These are phyloP conservation scores for Dactylellina haptotyla DNA, from an alignment of 2,329 filamentous ascomycete genomes.

Conservation along the genomic window DNA sequence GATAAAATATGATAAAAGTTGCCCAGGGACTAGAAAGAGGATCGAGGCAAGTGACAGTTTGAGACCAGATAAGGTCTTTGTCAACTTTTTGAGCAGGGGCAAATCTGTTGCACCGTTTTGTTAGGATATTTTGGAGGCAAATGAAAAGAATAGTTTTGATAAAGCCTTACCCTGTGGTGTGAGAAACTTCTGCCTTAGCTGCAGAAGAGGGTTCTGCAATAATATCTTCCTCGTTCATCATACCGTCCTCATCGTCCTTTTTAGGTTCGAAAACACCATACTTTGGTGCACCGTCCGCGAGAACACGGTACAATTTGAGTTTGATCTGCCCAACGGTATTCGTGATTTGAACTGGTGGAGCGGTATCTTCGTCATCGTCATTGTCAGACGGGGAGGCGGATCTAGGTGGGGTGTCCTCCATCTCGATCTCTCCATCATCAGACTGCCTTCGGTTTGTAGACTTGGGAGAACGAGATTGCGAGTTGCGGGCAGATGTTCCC, in stretches of 20 bases:
- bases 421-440: constrained; percentile 52
- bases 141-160: background rate
- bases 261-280: constrained; percentile 54
- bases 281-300: constrained; percentile 52
- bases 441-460: constrained; percentile 34
- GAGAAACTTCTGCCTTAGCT: constrained; percentile 51
- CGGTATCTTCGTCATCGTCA: constrained; percentile 50
- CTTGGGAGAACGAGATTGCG: constrained; percentile 40
- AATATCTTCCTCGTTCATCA: constrained; percentile 49
- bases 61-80: constrained; percentile 86
- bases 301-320: constrained; percentile 49
- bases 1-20: constrained; percentile 96
- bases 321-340: constrained; percentile 54
- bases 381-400: constrained; percentile 53
- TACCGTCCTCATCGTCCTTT: constrained; percentile 51
- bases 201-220: constrained; percentile 50
- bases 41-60: constrained; percentile 98
- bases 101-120: constrained; percentile 22
- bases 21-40: constrained; percentile 96
- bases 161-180: constrained; percentile 46
- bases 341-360: constrained; percentile 48
- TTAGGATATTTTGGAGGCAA: background rate
- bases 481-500: constrained; percentile 39
- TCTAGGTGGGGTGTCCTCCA: constrained; percentile 52
- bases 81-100: constrained; percentile 82